Evolutionary conservation across 2,329 filamentous ascomycete species (phyloP).

Genomic region (Pseudodiploospora longispora): DNA sequence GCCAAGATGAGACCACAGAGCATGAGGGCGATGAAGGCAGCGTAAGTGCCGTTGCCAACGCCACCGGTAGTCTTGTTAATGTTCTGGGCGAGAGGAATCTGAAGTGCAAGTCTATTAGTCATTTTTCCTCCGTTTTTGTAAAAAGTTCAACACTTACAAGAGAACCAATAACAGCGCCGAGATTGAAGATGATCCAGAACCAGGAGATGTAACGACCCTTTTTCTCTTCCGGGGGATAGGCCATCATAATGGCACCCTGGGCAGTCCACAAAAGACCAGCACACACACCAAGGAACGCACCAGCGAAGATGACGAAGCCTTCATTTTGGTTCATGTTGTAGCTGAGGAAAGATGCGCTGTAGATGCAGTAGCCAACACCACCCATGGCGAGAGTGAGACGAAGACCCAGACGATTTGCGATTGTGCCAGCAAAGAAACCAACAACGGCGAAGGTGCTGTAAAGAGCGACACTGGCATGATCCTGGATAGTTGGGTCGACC

Average conservation of each 20-base stretch:
- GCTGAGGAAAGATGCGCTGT: slow-evolving; percentile 61
- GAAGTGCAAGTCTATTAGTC: no score
- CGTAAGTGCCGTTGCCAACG: slow-evolving; percentile 74
- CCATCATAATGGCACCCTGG: slow-evolving; percentile 83
- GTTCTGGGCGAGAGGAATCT: slow-evolving; percentile 58
- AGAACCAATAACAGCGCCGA: slow-evolving; percentile 80
- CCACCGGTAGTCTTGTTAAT: slow-evolving; percentile 43
- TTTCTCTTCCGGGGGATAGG: slow-evolving; percentile 70
- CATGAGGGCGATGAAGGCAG: slow-evolving; percentile 79
- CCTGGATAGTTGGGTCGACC: slow-evolving; percentile 43
- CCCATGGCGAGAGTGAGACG: slow-evolving; percentile 61
- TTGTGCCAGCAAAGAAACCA: slow-evolving; percentile 65
- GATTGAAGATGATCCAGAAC: slow-evolving; percentile 95
- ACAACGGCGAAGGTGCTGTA: slow-evolving; percentile 64
- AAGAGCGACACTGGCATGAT: slow-evolving; percentile 61
- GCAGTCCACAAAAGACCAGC: slow-evolving; percentile 76
- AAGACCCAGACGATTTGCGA: slow-evolving; percentile 70
- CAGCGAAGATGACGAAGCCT: slow-evolving; percentile 69
- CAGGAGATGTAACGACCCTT: slow-evolving; percentile 86
- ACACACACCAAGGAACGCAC: slow-evolving; percentile 67
- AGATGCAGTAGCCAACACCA: slow-evolving; percentile 69
- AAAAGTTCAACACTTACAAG: slow-evolving; percentile 30
- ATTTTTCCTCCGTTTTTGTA: no score
- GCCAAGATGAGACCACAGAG: slow-evolving; percentile 61
- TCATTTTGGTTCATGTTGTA: slow-evolving; percentile 61